Conservation (phyloP, 2,329 filamentous ascomycete species). For the Cladophialophora psammophila region DNA sequence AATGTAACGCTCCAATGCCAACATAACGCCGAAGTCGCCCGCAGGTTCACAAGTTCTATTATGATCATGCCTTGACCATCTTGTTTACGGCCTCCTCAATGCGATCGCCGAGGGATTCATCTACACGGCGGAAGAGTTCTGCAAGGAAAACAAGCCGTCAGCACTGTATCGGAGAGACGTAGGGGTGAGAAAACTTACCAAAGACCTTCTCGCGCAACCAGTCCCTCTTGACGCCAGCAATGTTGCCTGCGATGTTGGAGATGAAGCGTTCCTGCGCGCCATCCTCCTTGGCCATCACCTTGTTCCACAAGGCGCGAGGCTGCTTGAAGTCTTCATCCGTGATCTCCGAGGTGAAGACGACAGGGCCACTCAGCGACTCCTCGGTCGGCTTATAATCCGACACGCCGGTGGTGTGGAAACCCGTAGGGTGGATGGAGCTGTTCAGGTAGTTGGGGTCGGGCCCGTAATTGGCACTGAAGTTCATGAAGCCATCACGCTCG, state of each 20-base stretch:
- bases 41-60: not conserved
- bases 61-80: conserved; percentile 5
- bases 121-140: conserved; percentile 30
- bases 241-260: conserved; percentile 64
- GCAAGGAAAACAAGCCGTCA: not conserved
- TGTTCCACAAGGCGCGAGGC: conserved; percentile 53
- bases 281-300: conserved; percentile 49
- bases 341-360: conserved; percentile 50
- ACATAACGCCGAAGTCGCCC: not conserved
- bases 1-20: not conserved
- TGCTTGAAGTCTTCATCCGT: conserved; percentile 56
- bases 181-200: conserved; percentile 29
- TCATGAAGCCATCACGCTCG: conserved; percentile 50
- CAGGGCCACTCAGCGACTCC: conserved; percentile 44
- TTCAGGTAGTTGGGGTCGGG: conserved; percentile 64
- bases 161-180: not conserved
- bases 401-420: conserved; percentile 24
- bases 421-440: conserved; percentile 40
- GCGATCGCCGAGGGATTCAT: conserved; percentile 21
- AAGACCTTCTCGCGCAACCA: conserved; percentile 67
- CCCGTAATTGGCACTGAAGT: conserved; percentile 62
- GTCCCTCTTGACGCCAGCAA: conserved; percentile 64
- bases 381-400: conserved; percentile 42
- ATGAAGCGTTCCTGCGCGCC: conserved; percentile 70
- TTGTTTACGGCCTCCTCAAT: conserved; percentile 47